These are phyloP conservation scores for Alternaria sp. DNA, from an alignment of 2,329 filamentous ascomycete species.

Conservation along the genomic window DNA sequence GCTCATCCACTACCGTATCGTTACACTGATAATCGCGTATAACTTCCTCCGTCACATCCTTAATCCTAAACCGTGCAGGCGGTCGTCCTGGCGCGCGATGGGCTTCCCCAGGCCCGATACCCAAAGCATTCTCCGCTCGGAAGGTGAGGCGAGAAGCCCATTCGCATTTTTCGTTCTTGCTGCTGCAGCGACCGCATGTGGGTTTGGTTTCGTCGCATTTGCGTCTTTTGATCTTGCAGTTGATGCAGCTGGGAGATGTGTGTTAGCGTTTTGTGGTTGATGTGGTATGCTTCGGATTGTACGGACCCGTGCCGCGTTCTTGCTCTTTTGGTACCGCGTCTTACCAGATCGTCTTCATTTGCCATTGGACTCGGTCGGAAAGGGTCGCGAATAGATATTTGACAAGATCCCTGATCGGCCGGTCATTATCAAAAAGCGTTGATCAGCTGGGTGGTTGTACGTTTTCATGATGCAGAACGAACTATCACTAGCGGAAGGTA, in stretches of 20 bases:
- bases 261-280: not conserved
- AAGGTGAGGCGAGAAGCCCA: slow-evolving; percentile 26
- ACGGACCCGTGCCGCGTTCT: slow-evolving; percentile 12
- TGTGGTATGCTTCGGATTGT: not conserved
- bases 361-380: not conserved
- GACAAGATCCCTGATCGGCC: not conserved
- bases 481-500: not conserved
- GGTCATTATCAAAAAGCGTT: not conserved
- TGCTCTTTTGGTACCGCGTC: slow-evolving; percentile 5
- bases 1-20: not conserved
- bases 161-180: slow-evolving; percentile 18
- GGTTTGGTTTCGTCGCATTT: slow-evolving; percentile 30
- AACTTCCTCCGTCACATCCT: slow-evolving; percentile 14
- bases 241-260: slow-evolving; percentile 7
- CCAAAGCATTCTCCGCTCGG: slow-evolving; percentile 16
- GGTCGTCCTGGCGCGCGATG: slow-evolving; percentile 2
- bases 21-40: slow-evolving; percentile 17
- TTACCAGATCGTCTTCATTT: not conserved
- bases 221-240: slow-evolving; percentile 21
- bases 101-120: no score
- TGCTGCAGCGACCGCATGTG: slow-evolving; percentile 20
- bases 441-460: not conserved
- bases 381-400: not conserved
- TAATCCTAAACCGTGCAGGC: slow-evolving; percentile 12
- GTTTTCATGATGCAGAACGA: not conserved